Base-by-base conservation (phyloP, 1,284 basidiomycete species). In the Cryptococcus sp. region DNA sequence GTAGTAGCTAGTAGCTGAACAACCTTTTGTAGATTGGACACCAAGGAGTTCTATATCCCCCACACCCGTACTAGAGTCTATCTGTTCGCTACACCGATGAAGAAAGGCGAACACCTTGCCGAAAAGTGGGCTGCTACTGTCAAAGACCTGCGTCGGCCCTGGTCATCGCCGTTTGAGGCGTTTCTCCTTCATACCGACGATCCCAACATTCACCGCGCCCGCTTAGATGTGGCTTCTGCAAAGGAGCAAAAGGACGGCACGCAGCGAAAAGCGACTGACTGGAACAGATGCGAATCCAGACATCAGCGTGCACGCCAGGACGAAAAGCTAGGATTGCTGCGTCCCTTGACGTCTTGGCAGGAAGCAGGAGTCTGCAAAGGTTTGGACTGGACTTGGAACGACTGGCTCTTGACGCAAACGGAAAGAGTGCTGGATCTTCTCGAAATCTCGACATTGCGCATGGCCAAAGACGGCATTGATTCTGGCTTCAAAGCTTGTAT, bases 341-440 rank as follows among this genome's bases (percentile, higher is more conserved):
- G 93, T 26, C 93, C 93, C 0, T 79, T 95, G 39, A 97, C 94
- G 0, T 87, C 86, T 66, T 97, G 93, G 93, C 89, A 94, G 61
- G 92, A 96, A 81, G 89, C 90, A 66, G 93, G 91, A 11, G 86
- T 85, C 53, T 93, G 91, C 73, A 91, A 89, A 68, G 80, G 94
- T 58, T 88, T 88, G 1, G 93, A 96, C 70, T 93, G 91, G 69
- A 88, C 89, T 19, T 97, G 94, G 94, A 87, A 88, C 63, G 93
- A 96, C 72, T 97, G 93, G 93, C 90, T 87, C 22, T 80, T 87
- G 19, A 85, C 85, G 7, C 93, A 96, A 74, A 94, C 96, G 19
- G 93, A 96, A 73, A 86, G 93, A 39, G 93, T 97, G 3, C 89
- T 91, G 85, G 93, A 97, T 75, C 78, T 97, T 58, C 88, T 95